Evolutionary conservation across 108 stramenopile genomes (phyloP), one percentile per base, ranked within the genome.

Genomic region (Ochromonas danica): DNA sequence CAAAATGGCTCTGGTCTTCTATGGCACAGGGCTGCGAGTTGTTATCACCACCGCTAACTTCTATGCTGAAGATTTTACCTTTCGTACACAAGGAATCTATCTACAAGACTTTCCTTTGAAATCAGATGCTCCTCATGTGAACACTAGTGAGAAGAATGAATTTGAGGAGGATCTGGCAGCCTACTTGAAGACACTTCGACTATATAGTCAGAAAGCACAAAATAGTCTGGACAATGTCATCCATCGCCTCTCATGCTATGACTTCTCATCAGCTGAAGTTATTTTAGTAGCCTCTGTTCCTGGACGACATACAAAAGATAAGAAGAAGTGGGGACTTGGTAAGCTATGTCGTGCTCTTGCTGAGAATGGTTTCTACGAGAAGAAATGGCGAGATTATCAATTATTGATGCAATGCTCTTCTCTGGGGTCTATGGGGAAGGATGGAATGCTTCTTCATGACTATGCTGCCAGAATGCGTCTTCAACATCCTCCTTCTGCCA

Each of bases 1-100:
- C 57, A 93, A 93, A 81, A 79, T 91, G 81, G 88, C 91, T 57
- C 72, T 93, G 27, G 63, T 92, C 6, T 90, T 91, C 14, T 91
- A 85, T 79, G 74, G 83, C 1, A 80, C 84, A 36, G 71, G 84
- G 14, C 74, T 91, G 43, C 89, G 93, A 25, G 87, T 93, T 0
- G 83, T 89, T 42, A 80, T 93, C 27, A 90, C 91, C 70, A 93
- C 93, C 0, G 87, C 89, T 41, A 93, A 93, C 81, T 71, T 93
- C 40, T 67, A 84, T 0, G 28, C 75, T 27, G 70, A 71, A 39
- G 91, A 93, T 82, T 62, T 90, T 60, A 67, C 87, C 67, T 62
- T 62, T 82, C 91, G 91, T 80, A 77, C 84, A 22, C 88, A 91
- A 71, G 88, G 83, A 41, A 86, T 87, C 1, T 93, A 87, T 60